phyloP scores from a whole-genome alignment of 371 early-diverging fungal genomes.

The Lichtheimia corymbifera region DNA sequence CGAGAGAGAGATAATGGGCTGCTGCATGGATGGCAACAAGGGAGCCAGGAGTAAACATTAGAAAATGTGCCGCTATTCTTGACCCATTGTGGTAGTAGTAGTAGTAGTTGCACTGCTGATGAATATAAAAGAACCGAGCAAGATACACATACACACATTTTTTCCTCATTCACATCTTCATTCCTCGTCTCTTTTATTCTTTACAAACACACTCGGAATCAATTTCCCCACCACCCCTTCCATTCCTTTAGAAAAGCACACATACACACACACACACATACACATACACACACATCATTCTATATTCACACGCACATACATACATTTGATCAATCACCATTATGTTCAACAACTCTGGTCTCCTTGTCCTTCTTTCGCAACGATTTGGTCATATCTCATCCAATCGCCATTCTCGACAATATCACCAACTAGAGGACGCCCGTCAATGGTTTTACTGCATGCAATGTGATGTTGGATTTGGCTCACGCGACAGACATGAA shows the following conservation, averaged over 20 bases:
- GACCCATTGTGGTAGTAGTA: too few relatives aligned
- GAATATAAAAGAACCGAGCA: too few relatives aligned
- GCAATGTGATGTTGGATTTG: slow-evolving; percentile 29
- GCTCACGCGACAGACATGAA: slow-evolving; percentile 22
- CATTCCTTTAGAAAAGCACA: slow-evolving; percentile 8
- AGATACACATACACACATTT: background rate
- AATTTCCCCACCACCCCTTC: slow-evolving; percentile 1
- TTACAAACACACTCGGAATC: background rate
- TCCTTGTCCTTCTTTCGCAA: slow-evolving; percentile 8
- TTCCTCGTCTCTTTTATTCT: background rate
- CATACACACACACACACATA: too few relatives aligned
- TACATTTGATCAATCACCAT: background rate
- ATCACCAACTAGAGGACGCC: slow-evolving; percentile 1
- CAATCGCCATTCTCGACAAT: background rate
- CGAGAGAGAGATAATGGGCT: too few relatives aligned
- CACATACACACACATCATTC: too few relatives aligned
- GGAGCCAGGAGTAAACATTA: too few relatives aligned
- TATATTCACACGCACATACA: background rate
- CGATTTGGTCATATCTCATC: slow-evolving; percentile 4
- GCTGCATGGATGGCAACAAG: too few relatives aligned
- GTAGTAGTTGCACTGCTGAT: too few relatives aligned
- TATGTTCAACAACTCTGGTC: slow-evolving; percentile 11
- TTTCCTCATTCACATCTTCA: background rate
- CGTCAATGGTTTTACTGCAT: slow-evolving; percentile 29
- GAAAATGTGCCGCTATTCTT: too few relatives aligned